Evolutionary conservation across 305 asterid species (phyloP).

Genomic region (Lippia alba): DNA sequence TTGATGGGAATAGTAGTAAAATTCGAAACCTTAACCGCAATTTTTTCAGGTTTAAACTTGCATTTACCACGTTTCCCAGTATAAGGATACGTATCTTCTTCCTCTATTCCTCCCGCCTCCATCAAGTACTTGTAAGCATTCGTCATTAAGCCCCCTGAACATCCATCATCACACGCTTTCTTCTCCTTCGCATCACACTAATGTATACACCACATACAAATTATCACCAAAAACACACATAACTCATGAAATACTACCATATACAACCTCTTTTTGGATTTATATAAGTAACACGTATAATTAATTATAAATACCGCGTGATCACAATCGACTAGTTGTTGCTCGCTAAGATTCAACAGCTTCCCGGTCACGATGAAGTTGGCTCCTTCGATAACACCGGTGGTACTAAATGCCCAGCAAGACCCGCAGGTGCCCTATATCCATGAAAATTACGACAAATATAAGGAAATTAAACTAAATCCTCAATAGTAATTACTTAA

Average conservation of each 20-base stretch:
- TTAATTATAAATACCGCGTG: constrained; percentile 46
- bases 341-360: constrained; percentile 86
- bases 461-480: background rate
- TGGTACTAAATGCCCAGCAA: constrained; percentile 96
- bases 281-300: background rate
- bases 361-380: constrained; percentile 75
- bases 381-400: constrained; percentile 88
- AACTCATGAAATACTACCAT: background rate
- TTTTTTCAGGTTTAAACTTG: constrained; percentile 56
- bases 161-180: constrained; percentile 70
- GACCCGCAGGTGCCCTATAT: constrained; percentile 82
- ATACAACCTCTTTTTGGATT: no score
- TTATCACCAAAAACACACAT: no score
- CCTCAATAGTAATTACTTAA: background rate
- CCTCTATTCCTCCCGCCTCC: constrained; percentile 78
- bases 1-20: constrained; percentile 63
- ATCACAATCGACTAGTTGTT: constrained; percentile 90
- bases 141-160: constrained; percentile 89
- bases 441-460: background rate
- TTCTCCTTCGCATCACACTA: constrained; percentile 72
- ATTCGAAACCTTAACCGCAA: constrained; percentile 57
- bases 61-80: constrained; percentile 70
- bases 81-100: constrained; percentile 68
- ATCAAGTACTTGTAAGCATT: constrained; percentile 83
- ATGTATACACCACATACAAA: background rate